Evolutionary conservation across 192 early-diverging fungal genomes (phyloP).

Genomic region (Dissophora ornata): DNA sequence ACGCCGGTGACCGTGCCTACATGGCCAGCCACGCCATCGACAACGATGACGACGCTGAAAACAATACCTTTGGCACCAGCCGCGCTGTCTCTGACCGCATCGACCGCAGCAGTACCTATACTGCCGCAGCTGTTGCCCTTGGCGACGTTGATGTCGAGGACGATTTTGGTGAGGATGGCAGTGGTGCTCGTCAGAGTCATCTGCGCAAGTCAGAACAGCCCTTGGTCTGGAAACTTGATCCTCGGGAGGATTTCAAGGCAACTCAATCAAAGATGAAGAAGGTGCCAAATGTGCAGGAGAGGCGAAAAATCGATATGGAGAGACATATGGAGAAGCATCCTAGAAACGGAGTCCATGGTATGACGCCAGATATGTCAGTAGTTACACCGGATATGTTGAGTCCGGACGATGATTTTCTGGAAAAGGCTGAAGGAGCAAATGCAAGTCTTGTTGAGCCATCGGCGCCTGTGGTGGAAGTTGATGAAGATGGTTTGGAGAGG

Average conservation of each 20-base stretch:
- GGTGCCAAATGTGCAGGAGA: conserved; percentile 1
- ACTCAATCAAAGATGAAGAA: conserved; percentile 43
- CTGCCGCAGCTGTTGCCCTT: conserved; percentile 2
- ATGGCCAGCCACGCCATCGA: background rate
- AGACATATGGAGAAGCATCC: conserved; percentile 19
- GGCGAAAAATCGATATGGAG: background rate
- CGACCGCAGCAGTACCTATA: conserved; percentile 1
- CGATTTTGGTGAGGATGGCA: background rate
- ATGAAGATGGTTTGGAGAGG: conserved; percentile 12
- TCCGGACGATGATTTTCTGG: conserved; percentile 2
- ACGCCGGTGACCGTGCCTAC: conserved; percentile 2
- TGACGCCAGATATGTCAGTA: conserved; percentile 6
- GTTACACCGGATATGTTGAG: conserved; percentile 24
- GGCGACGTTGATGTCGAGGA: background rate
- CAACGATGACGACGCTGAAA: conserved; percentile 6
- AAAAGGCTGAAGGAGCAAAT: background rate
- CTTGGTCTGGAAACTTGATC: conserved; percentile 41
- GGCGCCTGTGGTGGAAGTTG: background rate
- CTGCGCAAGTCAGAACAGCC: conserved; percentile 37
- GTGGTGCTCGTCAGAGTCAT: background rate
- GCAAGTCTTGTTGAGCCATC: background rate
- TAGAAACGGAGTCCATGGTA: conserved; percentile 24
- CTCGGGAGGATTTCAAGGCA: conserved; percentile 45
- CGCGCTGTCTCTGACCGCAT: background rate
- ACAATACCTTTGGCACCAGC: too few species aligned